Conservation (phyloP, 306 rosid species). For the Psophocarpus tetragonolobus region DNA sequence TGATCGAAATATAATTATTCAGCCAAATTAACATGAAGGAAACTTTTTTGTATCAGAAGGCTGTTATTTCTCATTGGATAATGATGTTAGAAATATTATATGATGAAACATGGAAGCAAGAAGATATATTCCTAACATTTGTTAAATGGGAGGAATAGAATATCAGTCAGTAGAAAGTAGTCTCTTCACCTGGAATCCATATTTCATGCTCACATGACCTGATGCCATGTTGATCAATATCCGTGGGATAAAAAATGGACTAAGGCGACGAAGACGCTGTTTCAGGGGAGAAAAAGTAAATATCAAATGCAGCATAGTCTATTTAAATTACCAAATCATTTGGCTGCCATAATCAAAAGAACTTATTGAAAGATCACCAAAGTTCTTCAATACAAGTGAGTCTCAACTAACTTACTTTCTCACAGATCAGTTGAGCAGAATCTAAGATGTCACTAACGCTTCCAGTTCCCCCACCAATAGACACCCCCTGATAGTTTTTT, state of each 20-base stretch:
- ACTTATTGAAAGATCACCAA: conserved; percentile 22
- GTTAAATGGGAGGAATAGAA: not conserved
- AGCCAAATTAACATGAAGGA: conserved; percentile 4
- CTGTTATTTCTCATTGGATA: conserved; percentile 3
- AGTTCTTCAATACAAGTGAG: not conserved
- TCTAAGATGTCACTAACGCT: conserved; percentile 83
- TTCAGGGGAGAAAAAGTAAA: conserved; percentile 7
- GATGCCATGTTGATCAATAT: conserved; percentile 97
- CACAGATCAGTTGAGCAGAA: conserved; percentile 83
- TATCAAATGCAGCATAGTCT: conserved; percentile 3
- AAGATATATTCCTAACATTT: conserved; percentile 20
- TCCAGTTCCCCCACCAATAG: conserved; percentile 96
- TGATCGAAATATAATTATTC: conserved; percentile 20
- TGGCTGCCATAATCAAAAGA: conserved; percentile 21
- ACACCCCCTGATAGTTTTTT: conserved; percentile 66
- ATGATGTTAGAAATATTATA: conserved; percentile 6
- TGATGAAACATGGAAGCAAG: conserved; percentile 19
- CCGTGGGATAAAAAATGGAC: conserved; percentile 95
- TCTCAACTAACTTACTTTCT: conserved; percentile 59
- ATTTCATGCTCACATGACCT: conserved; percentile 97
- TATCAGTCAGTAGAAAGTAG: conserved; percentile 29
- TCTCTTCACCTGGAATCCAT: conserved; percentile 79
- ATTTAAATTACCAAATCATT: conserved; percentile 18
- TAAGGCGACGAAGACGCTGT: conserved; percentile 89
- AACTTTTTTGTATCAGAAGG: conserved; percentile 16